Base-by-base conservation (phyloP, 129 eudicot genomes). In the Pseudognaphalium luteoalbum region DNA sequence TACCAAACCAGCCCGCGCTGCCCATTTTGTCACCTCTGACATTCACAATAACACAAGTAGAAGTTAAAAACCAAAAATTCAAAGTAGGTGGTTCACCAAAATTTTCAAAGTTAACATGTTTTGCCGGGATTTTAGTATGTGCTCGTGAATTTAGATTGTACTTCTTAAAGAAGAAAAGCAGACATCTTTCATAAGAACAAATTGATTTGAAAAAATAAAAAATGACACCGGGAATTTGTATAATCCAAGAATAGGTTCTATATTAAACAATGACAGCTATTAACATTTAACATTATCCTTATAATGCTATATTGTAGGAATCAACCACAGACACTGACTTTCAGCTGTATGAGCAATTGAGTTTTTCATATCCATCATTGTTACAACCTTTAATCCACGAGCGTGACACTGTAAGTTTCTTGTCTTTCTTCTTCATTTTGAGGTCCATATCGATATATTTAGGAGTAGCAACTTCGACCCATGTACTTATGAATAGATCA, bases 331-430 rank as follows among this genome's bases (percentile, higher is more conserved):
- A 88, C 68, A 83, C 74, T 68, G 84, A 81, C 66, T 91, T 86
- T 62, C 93, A 89, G 78, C 92, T 94, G 21, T 94, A 94, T 72
- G 96, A 89, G 82, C 88, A 91, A 73, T 77, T 94, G 72, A 91
- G 96, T 79, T 79, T 77, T 64, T 89, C 99, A 71, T 91, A 87
- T 68, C 97, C 99, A 19, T 91, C 99, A 37, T 81, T 94, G 83
- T 84, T 94, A 39, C 96, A 81, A 74, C 92, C 96, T 56, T 91
- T 94, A 68, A 78, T 91, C 77, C 86, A 91, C 41, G 99, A 94
- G 77, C 97, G 96, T 37, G 99, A 94, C 87, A 94, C 94, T 4
- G 99, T 94, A 81, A 93, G 96, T 25, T 25, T 25, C 28, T 25
- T 25, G 28, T 69, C 42, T 54, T 64, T 25, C 28, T 72, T 63